These are phyloP conservation scores for Tripidium arundinaceum DNA, from an alignment of 202 grass and related monocot species.

Conservation along the genomic window DNA sequence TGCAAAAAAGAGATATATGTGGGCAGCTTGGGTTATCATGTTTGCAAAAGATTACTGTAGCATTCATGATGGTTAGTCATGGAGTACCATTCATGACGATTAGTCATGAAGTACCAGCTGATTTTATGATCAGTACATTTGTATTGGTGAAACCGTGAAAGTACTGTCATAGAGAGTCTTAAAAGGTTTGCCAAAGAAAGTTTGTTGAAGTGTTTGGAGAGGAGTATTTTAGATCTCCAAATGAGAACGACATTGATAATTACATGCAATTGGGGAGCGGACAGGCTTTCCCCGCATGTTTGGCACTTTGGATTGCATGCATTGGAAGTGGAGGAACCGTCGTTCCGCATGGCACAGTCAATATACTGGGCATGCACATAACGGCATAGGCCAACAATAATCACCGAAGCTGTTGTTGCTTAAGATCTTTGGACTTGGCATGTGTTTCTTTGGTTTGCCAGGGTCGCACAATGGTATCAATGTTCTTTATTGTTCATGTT, in stretches of 20 bases:
- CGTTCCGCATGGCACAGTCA: too few relatives aligned
- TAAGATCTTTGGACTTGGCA: too few relatives aligned
- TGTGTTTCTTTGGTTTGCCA: too few relatives aligned
- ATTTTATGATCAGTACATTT: neutral
- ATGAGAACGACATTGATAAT: neutral
- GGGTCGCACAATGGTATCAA: too few relatives aligned
- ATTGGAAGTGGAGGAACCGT: too few relatives aligned
- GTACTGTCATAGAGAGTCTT: neutral
- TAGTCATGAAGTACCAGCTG: neutral
- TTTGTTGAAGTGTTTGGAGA: neutral
- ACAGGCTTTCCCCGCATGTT: neutral
- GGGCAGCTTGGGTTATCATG: neutral
- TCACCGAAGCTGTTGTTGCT: too few relatives aligned
- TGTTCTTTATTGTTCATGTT: too few relatives aligned
- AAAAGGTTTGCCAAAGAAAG: neutral
- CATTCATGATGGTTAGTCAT: neutral
- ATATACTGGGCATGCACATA: too few relatives aligned
- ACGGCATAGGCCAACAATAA: too few relatives aligned
- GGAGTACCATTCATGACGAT: neutral
- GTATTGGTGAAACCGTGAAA: too few relatives aligned
- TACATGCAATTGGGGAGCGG: neutral
- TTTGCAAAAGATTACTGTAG: neutral
- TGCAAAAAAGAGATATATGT: neutral
- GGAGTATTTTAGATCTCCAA: neutral
- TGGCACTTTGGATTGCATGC: too few relatives aligned